Base-by-base conservation (phyloP, 208 protist species). In the Acanthamoeba healyi region DNA sequence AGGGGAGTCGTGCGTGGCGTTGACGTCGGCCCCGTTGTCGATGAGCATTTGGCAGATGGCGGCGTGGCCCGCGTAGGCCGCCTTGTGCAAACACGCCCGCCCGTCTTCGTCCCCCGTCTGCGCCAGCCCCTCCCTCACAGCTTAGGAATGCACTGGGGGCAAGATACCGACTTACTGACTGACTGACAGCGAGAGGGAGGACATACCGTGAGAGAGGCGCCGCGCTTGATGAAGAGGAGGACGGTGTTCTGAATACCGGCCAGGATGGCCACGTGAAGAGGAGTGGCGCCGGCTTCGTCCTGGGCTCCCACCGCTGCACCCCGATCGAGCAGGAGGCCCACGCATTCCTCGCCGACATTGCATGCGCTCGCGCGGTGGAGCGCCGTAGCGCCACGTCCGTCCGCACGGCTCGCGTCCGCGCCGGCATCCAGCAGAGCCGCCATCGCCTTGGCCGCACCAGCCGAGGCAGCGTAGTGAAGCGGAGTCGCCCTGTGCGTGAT, bases 61-160 rank as follows among this genome's bases (percentile, higher is more conserved):
- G 42, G 74, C 74, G 26, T 86, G 74, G 9, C 74, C 74, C 9
- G 74, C 74, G 74, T 86, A 86, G 40, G 74, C 74, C 10, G 74
- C 74, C 42, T 58, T 86, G 42, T 58, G 46, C 17, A 86, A 38
- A n/a, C 42, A n/a, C n/a, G 74, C 32, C 9, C 42, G 46, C 12
- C 74, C 74, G 26, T 86, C 74, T 24, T 58, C 42, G 32, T 86
- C 74, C 2, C 42, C 42, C 26, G 22, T 26, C 74, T 86, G 42
- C 12, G 26, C 67, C 10, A 2, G 19, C 9, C 38, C 38, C 34
- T 6, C 67, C 54, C 54, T n/a, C n/a, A n/a, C n/a, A n/a, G n/a
- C n/a, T n/a, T n/a, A n/a, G n/a, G n/a, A n/a, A n/a, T n/a, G n/a
- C n/a, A n/a, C n/a, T n/a, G n/a, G n/a, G n/a, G n/a, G n/a, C n/a